Base-by-base conservation (phyloP, 257 asterid genomes). In the Solanum appendiculatum region DNA sequence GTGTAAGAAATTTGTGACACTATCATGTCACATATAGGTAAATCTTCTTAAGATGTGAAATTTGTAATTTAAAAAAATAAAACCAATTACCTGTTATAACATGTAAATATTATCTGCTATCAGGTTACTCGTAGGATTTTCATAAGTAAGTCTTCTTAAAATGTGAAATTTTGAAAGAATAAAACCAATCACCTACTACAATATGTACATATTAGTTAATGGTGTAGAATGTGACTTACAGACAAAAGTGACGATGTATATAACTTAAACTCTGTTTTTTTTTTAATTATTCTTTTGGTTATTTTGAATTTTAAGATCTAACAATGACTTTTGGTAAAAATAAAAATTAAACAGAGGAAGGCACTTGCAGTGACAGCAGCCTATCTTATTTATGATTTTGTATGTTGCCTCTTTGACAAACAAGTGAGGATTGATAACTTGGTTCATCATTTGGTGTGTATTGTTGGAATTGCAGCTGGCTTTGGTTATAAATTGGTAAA, bases 391-490 rank as follows among this genome's bases (percentile, higher is more conserved):
- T 97, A 95, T 73, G 99, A 97, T 87, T 74, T 94, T n/a, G 92
- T 90, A 33, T 94, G 98, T 92, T 91, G 96, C 86, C 91, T 90
- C 10, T 93, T 93, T 34, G 97, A 93, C 85, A 86, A 91, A 33
- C 84, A 90, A 27, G 82, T 89, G 63, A 94, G 93, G 94, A 83
- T 94, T 54, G 98, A 97, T 36, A 93, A 92, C 78, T 25, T 90
- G 34, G 84, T 95, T 86, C 99, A 97, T 66, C 99, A 97, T 88
- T 75, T 94, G 42, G 96, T 97, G 68, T 91, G 96, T 89, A 91
- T 97, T 87, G 74, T 94, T 86, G 98, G 98, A 33, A 72, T 93
- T 44, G 87, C 63, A 10, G 94, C 99, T 70, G 99, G 99, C 68
- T 95, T 94, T 77, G 74, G 92, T n/a, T 92, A 95, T 86, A 90